A percentile compares a stretch with the other conserved stretches of the same genome.
Conservation (phyloP, 768 basidiomycete species). For the Amanita subjunquillea region DNA sequence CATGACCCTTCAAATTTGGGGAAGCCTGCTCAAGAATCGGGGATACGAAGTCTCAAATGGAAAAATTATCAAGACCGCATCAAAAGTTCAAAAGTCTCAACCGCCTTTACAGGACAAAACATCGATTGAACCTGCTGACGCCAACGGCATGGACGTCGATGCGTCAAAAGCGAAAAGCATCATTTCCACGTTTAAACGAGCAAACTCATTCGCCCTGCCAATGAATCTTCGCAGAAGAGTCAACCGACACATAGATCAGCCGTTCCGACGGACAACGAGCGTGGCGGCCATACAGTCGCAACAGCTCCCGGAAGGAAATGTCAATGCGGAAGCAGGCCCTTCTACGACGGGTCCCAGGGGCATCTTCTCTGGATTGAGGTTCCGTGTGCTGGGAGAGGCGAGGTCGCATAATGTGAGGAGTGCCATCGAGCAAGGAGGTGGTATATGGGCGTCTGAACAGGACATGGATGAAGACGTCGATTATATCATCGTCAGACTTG, state of each 20-base stretch:
- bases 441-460: conserved; percentile 33
- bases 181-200: conserved; percentile 50
- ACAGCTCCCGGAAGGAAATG: background rate
- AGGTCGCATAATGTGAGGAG: conserved; percentile 40
- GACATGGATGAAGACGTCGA: conserved; percentile 40
- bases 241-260: conserved; percentile 20
- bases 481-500: conserved; percentile 62
- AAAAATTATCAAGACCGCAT: conserved; percentile 51
- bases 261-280: conserved; percentile 35
- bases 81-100: conserved; percentile 24
- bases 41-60: conserved; percentile 56
- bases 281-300: conserved; percentile 12
- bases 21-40: conserved; percentile 51
- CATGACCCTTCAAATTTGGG: conserved; percentile 62
- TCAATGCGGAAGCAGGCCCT: conserved; percentile 1
- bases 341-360: conserved; percentile 8
- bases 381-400: conserved; percentile 63
- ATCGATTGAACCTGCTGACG: conserved; percentile 10
- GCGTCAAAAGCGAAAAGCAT: conserved; percentile 22
- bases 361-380: conserved; percentile 46
- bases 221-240: conserved; percentile 10
- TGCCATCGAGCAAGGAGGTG: conserved; percentile 55
- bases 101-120: conserved; percentile 7
- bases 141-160: conserved; percentile 8
- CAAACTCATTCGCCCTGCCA: conserved; percentile 53